phyloP scores from a whole-genome alignment of 2,329 filamentous ascomycete species.

The Beauveria medogensis region DNA sequence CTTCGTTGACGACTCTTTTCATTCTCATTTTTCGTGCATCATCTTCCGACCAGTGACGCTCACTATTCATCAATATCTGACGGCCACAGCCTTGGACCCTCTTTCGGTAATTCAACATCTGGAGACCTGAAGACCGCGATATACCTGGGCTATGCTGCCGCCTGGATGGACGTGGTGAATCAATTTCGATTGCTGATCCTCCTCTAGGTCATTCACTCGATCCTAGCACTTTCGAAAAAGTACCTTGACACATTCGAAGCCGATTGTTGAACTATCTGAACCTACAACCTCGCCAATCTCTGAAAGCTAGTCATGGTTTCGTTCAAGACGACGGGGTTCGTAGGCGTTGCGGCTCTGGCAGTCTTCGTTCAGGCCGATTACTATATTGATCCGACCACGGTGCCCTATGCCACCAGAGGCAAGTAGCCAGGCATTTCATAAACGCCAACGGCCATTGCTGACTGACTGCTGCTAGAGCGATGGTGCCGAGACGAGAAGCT shows the following conservation, averaged over 20 bases:
- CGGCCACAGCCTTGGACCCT: neutral
- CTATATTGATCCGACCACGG: conserved; percentile 52
- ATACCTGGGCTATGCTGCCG: neutral
- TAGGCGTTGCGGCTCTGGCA: conserved; percentile 45
- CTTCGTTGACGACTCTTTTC: conserved; percentile 7
- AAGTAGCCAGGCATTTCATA: conserved; percentile 21
- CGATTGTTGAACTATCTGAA: neutral
- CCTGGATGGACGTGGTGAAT: neutral
- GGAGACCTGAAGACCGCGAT: neutral
- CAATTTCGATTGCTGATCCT: neutral
- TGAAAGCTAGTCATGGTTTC: conserved; percentile 40
- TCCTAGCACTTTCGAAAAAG: neutral
- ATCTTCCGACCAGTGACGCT: neutral
- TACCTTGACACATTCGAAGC: neutral
- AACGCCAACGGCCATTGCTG: conserved; percentile 11
- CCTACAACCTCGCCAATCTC: neutral
- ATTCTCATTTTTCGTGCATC: conserved; percentile 4
- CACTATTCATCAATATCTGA: neutral
- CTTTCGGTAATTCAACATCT: conserved; percentile 7
- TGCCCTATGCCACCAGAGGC: conserved; percentile 46
- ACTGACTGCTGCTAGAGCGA: conserved; percentile 30
- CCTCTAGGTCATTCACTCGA: neutral
- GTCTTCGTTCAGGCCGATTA: conserved; percentile 49
- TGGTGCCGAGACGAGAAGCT: conserved; percentile 60
- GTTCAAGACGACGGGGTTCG: conserved; percentile 43